Conservation (phyloP, 2,329 filamentous ascomycete genomes). For the Podosphaera xanthii region DNA sequence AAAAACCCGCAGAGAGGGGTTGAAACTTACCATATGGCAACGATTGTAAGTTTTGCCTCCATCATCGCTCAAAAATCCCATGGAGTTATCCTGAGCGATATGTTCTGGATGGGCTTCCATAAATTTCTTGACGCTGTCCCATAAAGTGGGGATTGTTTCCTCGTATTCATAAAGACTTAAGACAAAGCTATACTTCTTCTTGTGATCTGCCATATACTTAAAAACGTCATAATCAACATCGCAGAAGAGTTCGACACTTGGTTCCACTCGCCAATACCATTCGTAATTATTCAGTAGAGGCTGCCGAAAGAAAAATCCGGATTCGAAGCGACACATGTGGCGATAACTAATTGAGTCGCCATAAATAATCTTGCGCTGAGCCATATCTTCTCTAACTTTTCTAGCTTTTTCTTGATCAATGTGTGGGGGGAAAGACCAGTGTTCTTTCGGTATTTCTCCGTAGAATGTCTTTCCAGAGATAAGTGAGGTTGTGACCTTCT, state of each 20-base stretch:
- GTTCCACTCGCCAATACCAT: conserved; percentile 99
- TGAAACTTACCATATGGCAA: conserved; percentile 68
- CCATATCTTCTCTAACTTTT: conserved; percentile 86
- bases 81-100: conserved; percentile 59
- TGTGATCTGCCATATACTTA: conserved; percentile 84
- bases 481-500: conserved; percentile 67
- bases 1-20: background rate
- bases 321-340: conserved; percentile 99
- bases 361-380: conserved; percentile 86
- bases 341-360: conserved; percentile 92
- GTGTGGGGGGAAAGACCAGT: conserved; percentile 92
- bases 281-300: conserved; percentile 86
- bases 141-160: conserved; percentile 82
- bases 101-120: conserved; percentile 79
- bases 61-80: conserved; percentile 82
- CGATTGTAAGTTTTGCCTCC: conserved; percentile 82
- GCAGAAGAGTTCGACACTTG: conserved; percentile 87
- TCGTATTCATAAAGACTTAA: conserved; percentile 90
- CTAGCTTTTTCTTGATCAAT: conserved; percentile 89
- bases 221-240: conserved; percentile 92
- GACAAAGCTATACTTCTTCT: conserved; percentile 96
- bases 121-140: conserved; percentile 89
- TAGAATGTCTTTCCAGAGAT: conserved; percentile 89
- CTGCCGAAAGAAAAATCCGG: conserved; percentile 97
- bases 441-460: conserved; percentile 68